A percentile compares a stretch with the other conserved stretches of the same genome.
Evolutionary conservation across 352 stramenopile species (phyloP).

Genomic region (Pythium volutum): DNA sequence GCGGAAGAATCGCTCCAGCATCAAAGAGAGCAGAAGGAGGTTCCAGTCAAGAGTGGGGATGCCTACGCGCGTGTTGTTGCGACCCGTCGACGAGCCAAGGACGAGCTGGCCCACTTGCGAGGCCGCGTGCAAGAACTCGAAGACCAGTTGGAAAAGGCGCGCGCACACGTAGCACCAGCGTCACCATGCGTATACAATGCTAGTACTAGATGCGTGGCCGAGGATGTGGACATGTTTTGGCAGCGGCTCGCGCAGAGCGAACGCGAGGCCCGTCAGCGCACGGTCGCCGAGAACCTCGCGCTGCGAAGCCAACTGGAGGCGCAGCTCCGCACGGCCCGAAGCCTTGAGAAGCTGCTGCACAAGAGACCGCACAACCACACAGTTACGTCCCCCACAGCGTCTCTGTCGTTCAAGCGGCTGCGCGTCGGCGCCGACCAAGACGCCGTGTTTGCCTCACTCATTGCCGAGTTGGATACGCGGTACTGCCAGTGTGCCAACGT

Average conservation of each 20-base stretch:
- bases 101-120: slow-evolving; percentile 6
- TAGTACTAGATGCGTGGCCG: neutral
- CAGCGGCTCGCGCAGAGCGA: neutral
- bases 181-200: neutral
- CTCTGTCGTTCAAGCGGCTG: neutral
- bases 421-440: neutral
- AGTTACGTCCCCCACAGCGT: too few species aligned
- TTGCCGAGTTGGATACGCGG: neutral
- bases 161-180: neutral
- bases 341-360: slow-evolving; percentile 1
- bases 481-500: neutral
- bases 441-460: slow-evolving; percentile 1
- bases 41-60: neutral
- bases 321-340: slow-evolving; percentile 4
- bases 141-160: neutral
- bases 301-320: slow-evolving; percentile 9
- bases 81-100: slow-evolving; percentile 1
- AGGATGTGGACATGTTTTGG: slow-evolving; percentile 4
- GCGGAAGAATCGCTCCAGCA: too few species aligned
- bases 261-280: neutral
- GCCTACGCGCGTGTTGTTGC: neutral
- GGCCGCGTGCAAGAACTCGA: slow-evolving; percentile 8
- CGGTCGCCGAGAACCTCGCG: slow-evolving; percentile 9
- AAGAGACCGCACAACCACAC: slow-evolving; percentile 8
- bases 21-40: too few species aligned